Evolutionary conservation across 2,329 filamentous ascomycete species (phyloP).

Genomic region (Furcasterigmium sp.): DNA sequence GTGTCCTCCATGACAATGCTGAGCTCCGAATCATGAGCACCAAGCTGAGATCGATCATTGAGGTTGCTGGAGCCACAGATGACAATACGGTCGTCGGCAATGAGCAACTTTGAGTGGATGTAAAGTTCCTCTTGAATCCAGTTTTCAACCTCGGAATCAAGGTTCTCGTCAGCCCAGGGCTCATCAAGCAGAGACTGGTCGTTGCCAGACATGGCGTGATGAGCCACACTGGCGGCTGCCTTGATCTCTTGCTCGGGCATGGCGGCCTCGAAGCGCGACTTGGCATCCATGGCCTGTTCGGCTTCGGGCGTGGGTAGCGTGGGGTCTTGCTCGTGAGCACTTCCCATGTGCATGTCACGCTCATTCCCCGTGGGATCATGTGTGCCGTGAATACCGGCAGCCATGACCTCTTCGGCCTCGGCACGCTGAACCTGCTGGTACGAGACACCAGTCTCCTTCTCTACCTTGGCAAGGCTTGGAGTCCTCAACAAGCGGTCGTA

Average conservation of each 20-base stretch:
- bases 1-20: conserved; percentile 87
- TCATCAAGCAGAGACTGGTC: conserved; percentile 59
- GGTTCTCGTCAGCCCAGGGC: conserved; percentile 65
- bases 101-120: conserved; percentile 85
- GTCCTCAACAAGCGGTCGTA: conserved; percentile 92
- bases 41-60: conserved; percentile 85
- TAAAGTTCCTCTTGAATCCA: conserved; percentile 97
- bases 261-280: conserved; percentile 47
- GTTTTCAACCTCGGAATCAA: conserved; percentile 74
- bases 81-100: conserved; percentile 80
- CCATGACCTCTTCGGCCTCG: conserved; percentile 85
- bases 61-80: conserved; percentile 86
- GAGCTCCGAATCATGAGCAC: conserved; percentile 86
- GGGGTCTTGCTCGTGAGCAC: conserved; percentile 23
- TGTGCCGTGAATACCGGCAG: conserved; percentile 61
- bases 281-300: conserved; percentile 38
- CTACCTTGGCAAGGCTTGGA: conserved; percentile 64
- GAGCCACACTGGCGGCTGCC: conserved; percentile 51
- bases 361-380: conserved; percentile 36
- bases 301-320: conserved; percentile 19
- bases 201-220: conserved; percentile 72
- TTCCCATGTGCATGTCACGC: conserved; percentile 44
- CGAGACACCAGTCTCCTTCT: conserved; percentile 74
- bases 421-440: conserved; percentile 86
- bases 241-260: conserved; percentile 28